Base-by-base conservation (phyloP, 1,284 basidiomycete genomes). In the Mrakiaceae sp. region DNA sequence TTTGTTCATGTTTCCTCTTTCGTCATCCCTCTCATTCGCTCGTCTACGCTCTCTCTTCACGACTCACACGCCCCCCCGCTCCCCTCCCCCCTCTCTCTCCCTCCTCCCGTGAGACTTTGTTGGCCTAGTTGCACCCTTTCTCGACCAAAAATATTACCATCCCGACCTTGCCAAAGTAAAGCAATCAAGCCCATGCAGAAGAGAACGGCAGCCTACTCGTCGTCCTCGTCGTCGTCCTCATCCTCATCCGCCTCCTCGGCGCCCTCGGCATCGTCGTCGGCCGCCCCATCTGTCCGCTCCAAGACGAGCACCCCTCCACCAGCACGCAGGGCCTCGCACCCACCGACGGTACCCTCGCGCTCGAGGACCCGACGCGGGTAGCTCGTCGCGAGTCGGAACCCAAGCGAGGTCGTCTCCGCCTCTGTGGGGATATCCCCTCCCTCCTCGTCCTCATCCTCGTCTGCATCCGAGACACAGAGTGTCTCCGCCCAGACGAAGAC, bases 401-500 rank as follows among this genome's bases (percentile, higher is more conserved):
- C 42, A 14, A 51, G 63, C 48, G 12, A 9, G 12, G 62, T 51
- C 14, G 1, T 48, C 43, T 65, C 55, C 0, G 39, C 40, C 4
- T 46, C 59, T 4, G 40, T 43, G 16, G 40, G 27, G 16, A 44
- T 63, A 2, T 16, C 27, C 3, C 27, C 39, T 10, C 44, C 48
- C 10, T 39, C 47, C 27, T 62, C 64, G 12, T 39, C 56, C 39
- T 52, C 64, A 12, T 16, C 12, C 0, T 43, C 9, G 7, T 61
- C 12, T 8, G 43, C 52, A 16, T 43, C 54, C 3, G 64, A 43
- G 12, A 66, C 16, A 4, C 54, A 47, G 11, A 66, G 51, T 5
- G 64, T 66, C 42, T 66, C 64, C 16, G 64, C 64, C 64, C 64
- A 66, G 4, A 66, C 43, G 44, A 58, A 62, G n/a, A 66, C 53